Evolutionary conservation across 441 rosid genomes (phyloP).

Genomic region (Pelargonium myrrhifolium): DNA sequence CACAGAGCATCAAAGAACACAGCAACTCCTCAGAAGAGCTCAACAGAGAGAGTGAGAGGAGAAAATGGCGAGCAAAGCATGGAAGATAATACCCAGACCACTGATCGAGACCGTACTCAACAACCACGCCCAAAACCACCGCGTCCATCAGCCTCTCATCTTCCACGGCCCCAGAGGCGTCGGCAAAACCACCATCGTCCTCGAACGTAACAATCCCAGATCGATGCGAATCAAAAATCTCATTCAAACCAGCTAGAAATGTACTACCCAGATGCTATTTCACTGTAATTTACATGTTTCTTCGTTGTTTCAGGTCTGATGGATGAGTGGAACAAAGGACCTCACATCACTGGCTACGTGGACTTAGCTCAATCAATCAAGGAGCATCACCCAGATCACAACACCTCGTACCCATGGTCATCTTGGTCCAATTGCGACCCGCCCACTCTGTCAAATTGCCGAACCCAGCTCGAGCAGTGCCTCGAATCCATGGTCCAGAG

Average conservation of each 20-base stretch:
- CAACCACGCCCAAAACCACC: constrained; percentile 92
- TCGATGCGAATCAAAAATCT: background rate
- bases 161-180: constrained; percentile 97
- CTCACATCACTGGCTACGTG: constrained; percentile 76
- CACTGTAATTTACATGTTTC: background rate
- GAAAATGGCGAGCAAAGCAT: constrained; percentile 70
- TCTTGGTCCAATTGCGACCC: constrained; percentile 74
- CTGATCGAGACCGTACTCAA: constrained; percentile 74
- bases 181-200: constrained; percentile 92
- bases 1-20: background rate
- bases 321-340: constrained; percentile 73
- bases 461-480: constrained; percentile 75
- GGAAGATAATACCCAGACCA: constrained; percentile 84
- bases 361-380: constrained; percentile 74
- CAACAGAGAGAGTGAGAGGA: background rate
- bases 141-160: constrained; percentile 86
- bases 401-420: constrained; percentile 69
- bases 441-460: constrained; percentile 51
- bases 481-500: constrained; percentile 73
- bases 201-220: constrained; percentile 41
- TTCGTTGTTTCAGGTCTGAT: constrained; percentile 52
- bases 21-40: background rate
- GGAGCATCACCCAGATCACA: constrained; percentile 65
- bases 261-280: background rate
- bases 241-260: background rate